A percentile compares a stretch with the other conserved stretches of the same genome.
Evolutionary conservation across 768 basidiomycete genomes (phyloP).

Genomic region (Serendipita sp.): DNA sequence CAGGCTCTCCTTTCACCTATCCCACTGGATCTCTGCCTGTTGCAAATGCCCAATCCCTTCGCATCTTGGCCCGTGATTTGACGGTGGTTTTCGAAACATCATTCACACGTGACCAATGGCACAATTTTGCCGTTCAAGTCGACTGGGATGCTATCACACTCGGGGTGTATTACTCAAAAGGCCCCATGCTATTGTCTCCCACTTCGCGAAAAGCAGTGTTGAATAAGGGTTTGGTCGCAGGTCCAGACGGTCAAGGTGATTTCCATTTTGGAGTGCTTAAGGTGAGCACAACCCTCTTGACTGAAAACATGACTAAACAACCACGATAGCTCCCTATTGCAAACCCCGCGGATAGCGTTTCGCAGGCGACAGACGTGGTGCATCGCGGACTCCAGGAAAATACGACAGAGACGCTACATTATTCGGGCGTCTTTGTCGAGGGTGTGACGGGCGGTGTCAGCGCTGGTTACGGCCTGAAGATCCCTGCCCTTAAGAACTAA

Average conservation of each 20-base stretch:
- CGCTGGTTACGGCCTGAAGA: slow-evolving; percentile 17
- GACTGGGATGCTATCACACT: slow-evolving; percentile 13
- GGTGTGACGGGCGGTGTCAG: slow-evolving; percentile 24
- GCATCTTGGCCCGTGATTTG: slow-evolving; percentile 35
- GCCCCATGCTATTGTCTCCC: slow-evolving; percentile 7
- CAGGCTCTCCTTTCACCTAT: slow-evolving; percentile 13
- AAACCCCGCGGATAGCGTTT: slow-evolving; percentile 28
- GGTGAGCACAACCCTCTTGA: slow-evolving; percentile 7
- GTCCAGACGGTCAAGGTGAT: slow-evolving; percentile 13
- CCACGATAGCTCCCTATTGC: slow-evolving; percentile 34
- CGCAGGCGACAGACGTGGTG: slow-evolving; percentile 38
- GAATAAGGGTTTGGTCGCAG: slow-evolving; percentile 9
- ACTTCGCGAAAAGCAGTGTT: slow-evolving; percentile 1
- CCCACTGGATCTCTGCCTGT: slow-evolving; percentile 31
- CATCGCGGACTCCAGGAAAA: slow-evolving; percentile 46
- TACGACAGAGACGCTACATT: slow-evolving; percentile 13
- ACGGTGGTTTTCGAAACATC: slow-evolving; percentile 12
- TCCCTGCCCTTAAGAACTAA: slow-evolving; percentile 1
- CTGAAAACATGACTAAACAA: background rate
- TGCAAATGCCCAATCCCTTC: slow-evolving; percentile 31
- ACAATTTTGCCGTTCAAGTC: slow-evolving; percentile 13
- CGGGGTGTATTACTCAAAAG: slow-evolving; percentile 12
- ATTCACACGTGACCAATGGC: slow-evolving; percentile 11
- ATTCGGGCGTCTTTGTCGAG: slow-evolving; percentile 13
- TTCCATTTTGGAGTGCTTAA: slow-evolving; percentile 14